Percentiles rank a stretch among this genome's conserved stretches.
Evolutionary conservation across 164 flowering plant genomes (phyloP).

Genomic region (Magnolia sinica): DNA sequence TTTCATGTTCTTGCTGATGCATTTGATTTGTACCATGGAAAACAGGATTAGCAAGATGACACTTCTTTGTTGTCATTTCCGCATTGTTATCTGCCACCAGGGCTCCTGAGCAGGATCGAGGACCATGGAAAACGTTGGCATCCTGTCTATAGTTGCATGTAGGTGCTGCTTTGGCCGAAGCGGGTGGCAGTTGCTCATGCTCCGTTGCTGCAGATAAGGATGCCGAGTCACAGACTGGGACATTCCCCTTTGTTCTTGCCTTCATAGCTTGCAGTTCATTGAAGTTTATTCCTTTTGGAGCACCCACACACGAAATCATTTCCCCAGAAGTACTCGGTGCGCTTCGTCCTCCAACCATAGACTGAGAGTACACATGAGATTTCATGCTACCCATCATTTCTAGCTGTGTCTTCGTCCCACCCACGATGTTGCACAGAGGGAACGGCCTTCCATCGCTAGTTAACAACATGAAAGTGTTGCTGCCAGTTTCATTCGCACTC

Average conservation of each 20-base stretch:
- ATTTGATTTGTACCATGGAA: slow-evolving; percentile 8
- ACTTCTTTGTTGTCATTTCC: slow-evolving; percentile 28
- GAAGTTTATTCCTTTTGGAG: background rate
- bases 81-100: slow-evolving; percentile 26
- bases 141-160: slow-evolving; percentile 1
- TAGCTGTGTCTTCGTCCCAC: background rate
- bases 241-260: slow-evolving; percentile 40
- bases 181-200: slow-evolving; percentile 12
- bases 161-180: slow-evolving; percentile 7
- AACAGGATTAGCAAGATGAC: slow-evolving; percentile 6
- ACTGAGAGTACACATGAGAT: background rate
- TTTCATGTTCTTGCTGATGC: slow-evolving; percentile 11
- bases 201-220: slow-evolving; percentile 25
- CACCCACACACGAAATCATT: slow-evolving; percentile 5
- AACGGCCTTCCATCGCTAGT: slow-evolving; percentile 8
- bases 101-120: slow-evolving; percentile 30
- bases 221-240: slow-evolving; percentile 26
- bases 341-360: background rate
- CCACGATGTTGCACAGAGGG: slow-evolving; percentile 1
- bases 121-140: slow-evolving; percentile 13
- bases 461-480: slow-evolving; percentile 14
- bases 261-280: slow-evolving; percentile 14
- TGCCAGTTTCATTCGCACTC: slow-evolving; percentile 9
- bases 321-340: slow-evolving; percentile 2
- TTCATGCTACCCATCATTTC: slow-evolving; percentile 3